phyloP scores from a whole-genome alignment of 2,329 filamentous ascomycete genomes.

The Macrophomina tecta region DNA sequence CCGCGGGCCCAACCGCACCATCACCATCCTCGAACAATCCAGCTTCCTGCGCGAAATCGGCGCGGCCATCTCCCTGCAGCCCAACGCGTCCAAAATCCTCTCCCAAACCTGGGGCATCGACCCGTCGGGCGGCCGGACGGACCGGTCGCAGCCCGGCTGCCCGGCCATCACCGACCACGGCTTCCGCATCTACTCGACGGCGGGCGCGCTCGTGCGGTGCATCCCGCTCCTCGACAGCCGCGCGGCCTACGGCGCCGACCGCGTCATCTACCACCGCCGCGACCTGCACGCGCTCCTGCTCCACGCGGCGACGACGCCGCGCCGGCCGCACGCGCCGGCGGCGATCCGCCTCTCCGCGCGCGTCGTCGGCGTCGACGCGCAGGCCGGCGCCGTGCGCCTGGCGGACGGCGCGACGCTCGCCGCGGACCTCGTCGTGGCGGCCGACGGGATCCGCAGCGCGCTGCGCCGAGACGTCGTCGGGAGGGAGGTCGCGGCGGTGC shows the following conservation, averaged over 20 bases:
- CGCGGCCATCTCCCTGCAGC: conserved; percentile 51
- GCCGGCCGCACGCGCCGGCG: background rate
- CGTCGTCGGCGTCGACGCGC: conserved; percentile 36
- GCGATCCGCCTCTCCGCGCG: conserved; percentile 4
- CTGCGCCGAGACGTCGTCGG: conserved; percentile 36
- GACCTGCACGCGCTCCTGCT: conserved; percentile 44
- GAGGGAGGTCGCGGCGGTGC: conserved; percentile 33
- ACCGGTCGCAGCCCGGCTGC: conserved; percentile 29
- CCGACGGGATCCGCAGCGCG: conserved; percentile 28
- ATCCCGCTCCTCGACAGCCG: conserved; percentile 38
- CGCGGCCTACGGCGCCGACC: conserved; percentile 45
- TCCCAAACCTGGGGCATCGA: conserved; percentile 39
- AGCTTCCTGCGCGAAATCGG: conserved; percentile 45
- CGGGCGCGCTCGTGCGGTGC: conserved; percentile 41
- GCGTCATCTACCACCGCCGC: conserved; percentile 51
- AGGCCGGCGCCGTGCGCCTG: conserved; percentile 23
- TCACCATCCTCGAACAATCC: conserved; percentile 44
- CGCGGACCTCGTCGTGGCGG: conserved; percentile 28
- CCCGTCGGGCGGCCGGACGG: conserved; percentile 31
- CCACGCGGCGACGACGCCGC: background rate
- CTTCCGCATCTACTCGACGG: conserved; percentile 45
- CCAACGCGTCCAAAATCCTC: conserved; percentile 49
- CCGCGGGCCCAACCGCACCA: conserved; percentile 40
- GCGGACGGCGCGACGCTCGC: conserved; percentile 29
- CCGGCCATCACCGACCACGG: conserved; percentile 45